Evolutionary conservation across 202 grass and related monocot species (phyloP).

Genomic region (Musa balbisiana): DNA sequence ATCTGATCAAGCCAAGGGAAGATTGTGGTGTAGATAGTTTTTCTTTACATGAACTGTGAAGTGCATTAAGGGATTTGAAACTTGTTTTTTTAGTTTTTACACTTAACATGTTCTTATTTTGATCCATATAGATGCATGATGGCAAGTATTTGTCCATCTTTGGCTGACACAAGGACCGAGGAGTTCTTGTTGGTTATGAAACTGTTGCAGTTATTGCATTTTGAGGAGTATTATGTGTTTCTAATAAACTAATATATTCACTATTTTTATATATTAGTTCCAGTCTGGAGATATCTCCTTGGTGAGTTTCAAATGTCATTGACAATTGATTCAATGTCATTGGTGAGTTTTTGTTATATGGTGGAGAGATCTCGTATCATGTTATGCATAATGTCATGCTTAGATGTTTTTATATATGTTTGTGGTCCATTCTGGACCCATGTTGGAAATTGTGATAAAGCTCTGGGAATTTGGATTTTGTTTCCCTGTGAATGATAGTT

Average conservation of each 20-base stretch:
- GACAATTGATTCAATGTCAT: no score
- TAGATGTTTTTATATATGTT: neutral
- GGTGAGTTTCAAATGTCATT: no score
- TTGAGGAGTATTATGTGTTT: no score
- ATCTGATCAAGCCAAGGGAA: no score
- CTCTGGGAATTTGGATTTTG: neutral
- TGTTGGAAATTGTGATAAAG: neutral
- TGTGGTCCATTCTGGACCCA: neutral
- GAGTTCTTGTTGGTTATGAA: neutral
- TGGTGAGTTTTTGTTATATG: neutral
- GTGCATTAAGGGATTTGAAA: neutral
- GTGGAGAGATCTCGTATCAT: neutral
- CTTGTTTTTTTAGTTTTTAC: neutral
- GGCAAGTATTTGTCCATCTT: neutral
- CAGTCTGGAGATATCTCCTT: no score
- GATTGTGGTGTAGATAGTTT: no score
- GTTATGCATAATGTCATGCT: neutral
- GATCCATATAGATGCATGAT: neutral
- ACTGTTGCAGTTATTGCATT: no score
- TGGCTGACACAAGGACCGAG: neutral
- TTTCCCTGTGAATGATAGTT: neutral
- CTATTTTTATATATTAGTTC: no score
- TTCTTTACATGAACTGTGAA: no score
- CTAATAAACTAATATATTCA: no score
- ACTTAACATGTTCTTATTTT: neutral